phyloP scores from a whole-genome alignment of 108 stramenopile species.

The Aurantiochytrium sp. region DNA sequence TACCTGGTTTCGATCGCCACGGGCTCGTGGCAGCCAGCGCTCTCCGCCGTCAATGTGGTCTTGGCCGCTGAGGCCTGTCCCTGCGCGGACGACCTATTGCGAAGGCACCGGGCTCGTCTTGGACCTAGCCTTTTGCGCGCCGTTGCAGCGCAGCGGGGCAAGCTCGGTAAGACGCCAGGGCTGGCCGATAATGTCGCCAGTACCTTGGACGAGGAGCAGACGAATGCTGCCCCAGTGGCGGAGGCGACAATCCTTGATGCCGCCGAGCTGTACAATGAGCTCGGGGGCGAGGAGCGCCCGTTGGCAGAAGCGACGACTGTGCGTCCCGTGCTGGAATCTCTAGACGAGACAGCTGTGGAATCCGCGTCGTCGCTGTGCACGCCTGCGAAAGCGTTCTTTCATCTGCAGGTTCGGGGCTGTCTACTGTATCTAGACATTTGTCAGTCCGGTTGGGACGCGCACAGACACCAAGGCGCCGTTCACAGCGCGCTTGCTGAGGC shows the following conservation, averaged over 20 bases:
- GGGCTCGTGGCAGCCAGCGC: not conserved
- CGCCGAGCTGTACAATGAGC: not conserved
- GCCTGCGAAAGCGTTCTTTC: not conserved
- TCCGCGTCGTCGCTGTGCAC: too few relatives aligned
- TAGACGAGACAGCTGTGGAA: too few relatives aligned
- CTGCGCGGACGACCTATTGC: not conserved
- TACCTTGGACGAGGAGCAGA: too few relatives aligned
- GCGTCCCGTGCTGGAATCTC: not conserved
- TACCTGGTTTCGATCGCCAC: not conserved
- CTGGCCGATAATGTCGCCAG: too few relatives aligned
- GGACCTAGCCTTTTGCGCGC: not conserved
- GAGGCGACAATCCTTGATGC: not conserved
- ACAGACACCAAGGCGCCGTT: not conserved
- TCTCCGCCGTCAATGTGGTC: not conserved
- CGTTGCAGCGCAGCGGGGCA: too few relatives aligned
- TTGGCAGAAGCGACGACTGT: not conserved
- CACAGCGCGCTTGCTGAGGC: not conserved
- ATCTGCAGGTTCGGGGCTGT: not conserved
- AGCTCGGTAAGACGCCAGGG: too few relatives aligned
- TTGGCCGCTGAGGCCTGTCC: not conserved
- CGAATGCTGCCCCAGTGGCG: not conserved
- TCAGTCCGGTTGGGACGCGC: not conserved
- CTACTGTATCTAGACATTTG: not conserved
- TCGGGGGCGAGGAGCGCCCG: not conserved
- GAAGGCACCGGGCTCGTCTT: not conserved